Conservation (phyloP, 139 green algal genomes). For the Marvania coccoides region DNA sequence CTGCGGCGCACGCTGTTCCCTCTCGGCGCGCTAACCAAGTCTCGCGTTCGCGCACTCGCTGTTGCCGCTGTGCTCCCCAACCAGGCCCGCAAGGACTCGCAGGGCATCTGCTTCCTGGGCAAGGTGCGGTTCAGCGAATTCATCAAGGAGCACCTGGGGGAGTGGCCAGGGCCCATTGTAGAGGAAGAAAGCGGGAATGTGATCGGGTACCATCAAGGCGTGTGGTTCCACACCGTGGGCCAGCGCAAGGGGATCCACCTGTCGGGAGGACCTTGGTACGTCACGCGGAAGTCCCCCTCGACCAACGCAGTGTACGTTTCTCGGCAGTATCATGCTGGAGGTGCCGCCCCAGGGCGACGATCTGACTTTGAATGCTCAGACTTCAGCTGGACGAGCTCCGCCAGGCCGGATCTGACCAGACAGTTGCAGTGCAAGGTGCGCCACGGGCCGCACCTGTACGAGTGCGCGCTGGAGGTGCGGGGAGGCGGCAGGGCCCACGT, state of each 20-base stretch:
- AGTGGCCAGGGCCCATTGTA: slow-evolving; percentile 77
- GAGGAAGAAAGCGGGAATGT: slow-evolving; percentile 68
- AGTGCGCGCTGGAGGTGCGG: slow-evolving; percentile 32
- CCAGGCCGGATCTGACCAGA: not conserved
- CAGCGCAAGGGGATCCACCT: slow-evolving; percentile 89
- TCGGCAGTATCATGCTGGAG: slow-evolving; percentile 46
- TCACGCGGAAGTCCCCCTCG: slow-evolving; percentile 74
- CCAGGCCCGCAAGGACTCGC: slow-evolving; percentile 80
- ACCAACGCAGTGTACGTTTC: slow-evolving; percentile 86
- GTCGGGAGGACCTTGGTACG: slow-evolving; percentile 92
- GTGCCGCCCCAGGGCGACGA: slow-evolving; percentile 14
- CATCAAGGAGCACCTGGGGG: slow-evolving; percentile 77
- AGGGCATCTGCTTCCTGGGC: slow-evolving; percentile 98
- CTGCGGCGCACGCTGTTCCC: slow-evolving; percentile 83
- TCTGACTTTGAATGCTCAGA: slow-evolving; percentile 48
- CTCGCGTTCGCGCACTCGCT: slow-evolving; percentile 65
- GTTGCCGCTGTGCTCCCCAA: slow-evolving; percentile 73
- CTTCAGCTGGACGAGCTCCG: slow-evolving; percentile 60
- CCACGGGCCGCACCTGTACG: slow-evolving; percentile 68
- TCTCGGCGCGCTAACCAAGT: slow-evolving; percentile 81
- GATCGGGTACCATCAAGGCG: slow-evolving; percentile 67
- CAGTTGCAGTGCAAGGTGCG: slow-evolving; percentile 55
- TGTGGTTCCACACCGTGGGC: slow-evolving; percentile 96
- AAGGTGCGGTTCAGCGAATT: slow-evolving; percentile 93
- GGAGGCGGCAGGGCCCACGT: slow-evolving; percentile 14